Percentiles rank a stretch among this genome's conserved stretches.
Conservation (phyloP, 192 early-diverging fungal genomes). For the Neocallimastix lanati region DNA sequence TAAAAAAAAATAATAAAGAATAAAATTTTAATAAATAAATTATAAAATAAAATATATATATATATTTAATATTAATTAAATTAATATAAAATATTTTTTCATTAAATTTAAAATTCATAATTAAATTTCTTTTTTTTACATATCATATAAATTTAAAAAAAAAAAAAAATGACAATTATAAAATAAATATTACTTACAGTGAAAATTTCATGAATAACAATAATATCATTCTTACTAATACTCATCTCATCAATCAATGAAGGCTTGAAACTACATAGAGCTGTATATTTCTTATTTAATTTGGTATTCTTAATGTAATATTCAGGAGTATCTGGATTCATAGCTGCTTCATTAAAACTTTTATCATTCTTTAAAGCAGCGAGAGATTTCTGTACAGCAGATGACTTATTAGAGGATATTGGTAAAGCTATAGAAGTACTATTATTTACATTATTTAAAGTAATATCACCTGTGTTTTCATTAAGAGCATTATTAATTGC, state of each 20-base stretch:
- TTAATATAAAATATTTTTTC: too few species aligned
- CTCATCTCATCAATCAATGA: background rate
- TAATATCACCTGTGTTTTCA: background rate
- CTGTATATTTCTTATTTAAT: background rate
- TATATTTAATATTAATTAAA: background rate
- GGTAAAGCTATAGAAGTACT: background rate
- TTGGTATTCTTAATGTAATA: background rate
- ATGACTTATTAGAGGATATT: background rate
- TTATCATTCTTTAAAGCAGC: too few species aligned
- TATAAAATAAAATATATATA: background rate
- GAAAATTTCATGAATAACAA: background rate
- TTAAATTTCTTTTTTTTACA: too few species aligned
- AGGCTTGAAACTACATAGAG: background rate
- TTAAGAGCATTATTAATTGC: background rate
- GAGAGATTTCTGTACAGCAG: too few species aligned
- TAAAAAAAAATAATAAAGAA: too few species aligned
- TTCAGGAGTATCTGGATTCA: background rate
- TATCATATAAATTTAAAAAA: too few species aligned
- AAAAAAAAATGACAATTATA: too few species aligned
- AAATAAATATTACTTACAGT: background rate
- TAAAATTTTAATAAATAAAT: too few species aligned
- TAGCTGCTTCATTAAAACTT: background rate
- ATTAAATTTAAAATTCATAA: too few species aligned
- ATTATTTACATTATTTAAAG: background rate
- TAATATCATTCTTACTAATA: background rate